Percentiles rank a stretch among this genome's conserved stretches.
phyloP scores from a whole-genome alignment of 371 early-diverging fungal species.

The Capniomyces stellatus region DNA sequence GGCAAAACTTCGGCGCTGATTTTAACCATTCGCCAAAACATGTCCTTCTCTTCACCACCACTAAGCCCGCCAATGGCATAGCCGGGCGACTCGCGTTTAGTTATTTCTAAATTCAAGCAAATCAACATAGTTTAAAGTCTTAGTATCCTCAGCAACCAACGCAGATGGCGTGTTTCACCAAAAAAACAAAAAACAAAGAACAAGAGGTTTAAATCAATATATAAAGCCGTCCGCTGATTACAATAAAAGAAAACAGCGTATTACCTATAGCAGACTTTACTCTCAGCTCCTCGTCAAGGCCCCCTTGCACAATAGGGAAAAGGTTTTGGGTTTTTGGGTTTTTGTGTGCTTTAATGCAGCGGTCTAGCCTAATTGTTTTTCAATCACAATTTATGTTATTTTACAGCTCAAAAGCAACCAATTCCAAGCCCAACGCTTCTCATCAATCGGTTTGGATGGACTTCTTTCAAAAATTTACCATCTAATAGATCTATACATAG shows the following conservation, averaged over 20 bases:
- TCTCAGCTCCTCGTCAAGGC: constrained; percentile 56
- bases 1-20: constrained; percentile 73
- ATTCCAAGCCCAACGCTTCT: too few species aligned
- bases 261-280: constrained; percentile 48
- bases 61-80: constrained; percentile 90
- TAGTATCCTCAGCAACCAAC: too few species aligned
- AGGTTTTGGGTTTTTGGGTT: constrained; percentile 62
- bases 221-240: too few species aligned
- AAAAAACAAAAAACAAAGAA: too few species aligned
- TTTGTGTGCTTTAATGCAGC: constrained; percentile 69
- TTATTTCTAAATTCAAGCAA: constrained; percentile 63
- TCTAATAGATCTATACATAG: constrained; percentile 82
- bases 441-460: too few species aligned
- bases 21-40: constrained; percentile 75
- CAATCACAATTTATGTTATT: too few species aligned
- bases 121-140: too few species aligned
- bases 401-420: too few species aligned
- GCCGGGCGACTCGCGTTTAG: constrained; percentile 73
- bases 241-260: too few species aligned
- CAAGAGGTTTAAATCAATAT: too few species aligned
- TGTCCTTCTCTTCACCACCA: constrained; percentile 90
- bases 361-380: too few species aligned
- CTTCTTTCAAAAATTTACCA: constrained; percentile 52
- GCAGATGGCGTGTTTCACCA: too few species aligned
- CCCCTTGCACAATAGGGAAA: constrained; percentile 95